These are phyloP conservation scores for Noccaea caerulescens DNA, from an alignment of 345 rosid species.

Conservation along the genomic window DNA sequence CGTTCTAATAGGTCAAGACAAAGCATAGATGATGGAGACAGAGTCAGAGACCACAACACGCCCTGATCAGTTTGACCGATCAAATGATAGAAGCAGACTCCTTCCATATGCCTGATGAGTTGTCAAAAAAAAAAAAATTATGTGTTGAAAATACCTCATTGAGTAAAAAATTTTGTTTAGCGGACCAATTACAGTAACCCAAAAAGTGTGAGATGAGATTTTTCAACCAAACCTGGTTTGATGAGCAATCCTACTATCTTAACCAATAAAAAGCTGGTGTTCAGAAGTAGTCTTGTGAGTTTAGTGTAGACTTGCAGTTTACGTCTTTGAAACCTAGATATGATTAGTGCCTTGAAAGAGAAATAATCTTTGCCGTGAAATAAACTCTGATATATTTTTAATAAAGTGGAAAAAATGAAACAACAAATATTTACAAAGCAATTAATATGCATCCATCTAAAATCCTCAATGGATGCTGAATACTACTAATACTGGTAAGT, in stretches of 20 bases:
- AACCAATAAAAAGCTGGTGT: no score
- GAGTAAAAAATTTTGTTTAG: neutral
- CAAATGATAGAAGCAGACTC: neutral
- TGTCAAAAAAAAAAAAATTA: no score
- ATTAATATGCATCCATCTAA: slow-evolving; percentile 33
- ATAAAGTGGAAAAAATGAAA: neutral
- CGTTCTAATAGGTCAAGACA: neutral
- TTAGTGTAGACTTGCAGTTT: no score
- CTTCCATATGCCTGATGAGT: no score
- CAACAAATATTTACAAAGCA: slow-evolving; percentile 34
- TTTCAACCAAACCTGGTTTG: no score
- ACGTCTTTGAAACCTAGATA: no score
- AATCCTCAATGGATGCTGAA: slow-evolving; percentile 40
- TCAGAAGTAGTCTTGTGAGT: no score
- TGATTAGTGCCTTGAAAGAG: no score
- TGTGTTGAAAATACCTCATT: no score
- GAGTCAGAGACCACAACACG: slow-evolving; percentile 3
- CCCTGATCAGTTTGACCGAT: neutral
- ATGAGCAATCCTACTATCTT: no score
- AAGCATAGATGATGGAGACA: neutral
- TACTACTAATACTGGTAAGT: slow-evolving; percentile 24
- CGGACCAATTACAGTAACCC: neutral
- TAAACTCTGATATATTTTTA: slow-evolving; percentile 17
- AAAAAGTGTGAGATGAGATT: no score
- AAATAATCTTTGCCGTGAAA: neutral